Evolutionary conservation across 768 basidiomycete species (phyloP).

Genomic region (Boletus sensibilis): DNA sequence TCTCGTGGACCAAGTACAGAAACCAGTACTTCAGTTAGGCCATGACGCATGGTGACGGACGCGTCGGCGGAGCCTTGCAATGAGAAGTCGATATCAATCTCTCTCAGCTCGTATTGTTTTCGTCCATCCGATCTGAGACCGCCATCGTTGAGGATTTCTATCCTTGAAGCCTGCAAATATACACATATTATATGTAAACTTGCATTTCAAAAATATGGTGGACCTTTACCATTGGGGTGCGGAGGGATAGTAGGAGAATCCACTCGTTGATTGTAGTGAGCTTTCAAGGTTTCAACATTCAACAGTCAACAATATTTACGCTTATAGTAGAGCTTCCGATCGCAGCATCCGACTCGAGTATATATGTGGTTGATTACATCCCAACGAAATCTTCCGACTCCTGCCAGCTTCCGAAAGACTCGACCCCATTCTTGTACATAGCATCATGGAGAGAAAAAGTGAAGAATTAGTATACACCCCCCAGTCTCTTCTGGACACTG

Average conservation of each 20-base stretch:
- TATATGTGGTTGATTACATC: neutral
- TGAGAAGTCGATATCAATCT: conserved; percentile 74
- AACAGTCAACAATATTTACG: neutral
- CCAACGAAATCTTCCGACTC: neutral
- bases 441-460: conserved; percentile 10
- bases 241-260: no score
- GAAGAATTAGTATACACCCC: conserved; percentile 18
- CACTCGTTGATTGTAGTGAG: no score
- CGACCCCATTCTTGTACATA: neutral
- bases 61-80: conserved; percentile 81
- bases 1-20: conserved; percentile 93
- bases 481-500: conserved; percentile 82
- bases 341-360: neutral
- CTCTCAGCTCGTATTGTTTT: conserved; percentile 87
- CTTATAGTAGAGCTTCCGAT: neutral
- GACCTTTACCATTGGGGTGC: neutral
- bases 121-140: conserved; percentile 91
- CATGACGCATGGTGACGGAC: conserved; percentile 79
- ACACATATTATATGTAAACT: neutral
- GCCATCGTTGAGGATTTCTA: conserved; percentile 82
- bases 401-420: neutral
- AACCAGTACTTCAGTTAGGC: conserved; percentile 84
- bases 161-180: conserved; percentile 42
- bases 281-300: no score
- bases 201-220: neutral